Base-by-base conservation (phyloP, 2,329 filamentous ascomycete species). In the Sarocladium strictum region DNA sequence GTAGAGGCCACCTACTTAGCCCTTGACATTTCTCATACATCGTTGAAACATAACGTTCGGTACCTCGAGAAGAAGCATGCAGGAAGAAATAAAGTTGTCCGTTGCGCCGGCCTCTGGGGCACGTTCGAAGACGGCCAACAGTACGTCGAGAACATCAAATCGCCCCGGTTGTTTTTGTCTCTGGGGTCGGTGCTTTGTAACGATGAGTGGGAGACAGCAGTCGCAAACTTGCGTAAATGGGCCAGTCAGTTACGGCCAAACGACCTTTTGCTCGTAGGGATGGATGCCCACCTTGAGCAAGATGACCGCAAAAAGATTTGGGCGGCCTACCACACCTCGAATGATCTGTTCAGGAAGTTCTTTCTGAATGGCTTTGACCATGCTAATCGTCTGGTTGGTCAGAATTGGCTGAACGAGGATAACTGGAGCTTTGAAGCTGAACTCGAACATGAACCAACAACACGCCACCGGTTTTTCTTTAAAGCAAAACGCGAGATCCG, bases 181-280 rank as follows among this genome's bases (percentile, higher is more conserved):
- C 63, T 74, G 2, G 71, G 71, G 2, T 74, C 71, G 7, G 71
- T 74, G 3, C 63, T 74, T 17, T 74, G 71, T 61, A 74, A 74
- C 51, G 71, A 74, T 58, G 62, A 64, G 9, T 73, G 69, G 67
- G 57, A 61, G 2, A 62, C 64, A 26, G 72, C 71, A 2, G 55
- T 73, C 26, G 54, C 57, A 3, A 64, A 71, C 40, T 61, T 74
- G 24, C 67, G 66, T 56, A 62, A 59, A 41, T 74, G 72, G 72
- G 69, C 64, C 10, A 57, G 59, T n/a, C 58, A 63, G 23, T 62
- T 74, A 53, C 68, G 68, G 3, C 58, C 62, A 1, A 60, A 64
- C 2, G 72, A 74, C 47, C 58, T 66, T 23, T 61, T 74, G 21
- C 61, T 74, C 7, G 67, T 71, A 24, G 72, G 72, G 43, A 74